Base-by-base conservation (phyloP, 78 protist genomes). In the Bodo saltans region DNA sequence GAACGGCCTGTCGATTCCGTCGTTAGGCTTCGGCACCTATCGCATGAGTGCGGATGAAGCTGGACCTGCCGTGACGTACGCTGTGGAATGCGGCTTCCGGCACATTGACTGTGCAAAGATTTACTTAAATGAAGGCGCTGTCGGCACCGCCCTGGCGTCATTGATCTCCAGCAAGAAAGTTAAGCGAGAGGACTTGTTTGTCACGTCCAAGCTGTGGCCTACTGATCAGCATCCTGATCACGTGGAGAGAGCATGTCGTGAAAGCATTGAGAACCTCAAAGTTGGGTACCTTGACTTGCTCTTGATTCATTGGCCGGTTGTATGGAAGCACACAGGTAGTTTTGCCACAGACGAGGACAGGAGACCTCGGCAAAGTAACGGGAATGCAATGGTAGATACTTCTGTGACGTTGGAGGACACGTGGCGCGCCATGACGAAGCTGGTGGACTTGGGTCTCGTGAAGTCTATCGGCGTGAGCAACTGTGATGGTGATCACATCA, bases 401-500 rank as follows among this genome's bases (percentile, higher is more conserved):
- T 17, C 32, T 27, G 83, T 89, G 0, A 72, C 94, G 21, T n/a
- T 91, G 25, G 28, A 37, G 33, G 88, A 84, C 30, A 93, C 96
- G 12, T 93, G 96, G 96, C 47, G 17, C n/a, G 96, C 86, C 35
- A 93, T 93, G 96, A 94, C 92, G 81, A 80, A 37, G 42, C 70
- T 88, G 42, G 83, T 84, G 25, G 86, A 84, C 26, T 84, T 25
- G 21, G 94, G 93, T 27, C 85, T 85, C 2, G 92, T 85, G 37
- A 34, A 39, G 27, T 37, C 85, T 21, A 88, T 90, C 30, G 95
- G 93, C 71, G 86, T 92, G 23, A 47, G 87, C 39, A 92, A 92
- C 84, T 85, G 78, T 37, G 87, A 69, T 41, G 74, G 37, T 32
- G 86, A 76, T 38, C n/a, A 68, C n/a, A 29, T 92, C 29, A 11